Evolutionary conservation across 805 yeast species (phyloP), one percentile per base, ranked within the genome.

Genomic region (Jamesozyma spencerorum): DNA sequence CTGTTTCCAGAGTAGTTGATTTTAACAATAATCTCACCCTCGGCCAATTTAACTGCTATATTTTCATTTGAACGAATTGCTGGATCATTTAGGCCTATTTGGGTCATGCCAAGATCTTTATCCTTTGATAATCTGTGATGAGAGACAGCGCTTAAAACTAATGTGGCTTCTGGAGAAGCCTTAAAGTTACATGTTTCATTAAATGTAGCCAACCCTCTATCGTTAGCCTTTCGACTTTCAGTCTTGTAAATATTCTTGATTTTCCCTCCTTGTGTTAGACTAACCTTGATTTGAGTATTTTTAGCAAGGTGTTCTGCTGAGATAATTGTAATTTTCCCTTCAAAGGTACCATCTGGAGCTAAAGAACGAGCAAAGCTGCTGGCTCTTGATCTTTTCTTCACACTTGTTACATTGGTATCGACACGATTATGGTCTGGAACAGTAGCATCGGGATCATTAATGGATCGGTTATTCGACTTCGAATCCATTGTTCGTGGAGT

Each of bases 61-160:
- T 58, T 58, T 10, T 60, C 62, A 14, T 51, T 55, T 22, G 50
- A 51, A 34, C 50, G 55, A 5, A 62, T 50, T 32, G 57, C 59
- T 3, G 63, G 57, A 31, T 79, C 79, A 31, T 63, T 53, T 46
- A 84, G 63, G 11, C 64, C 60, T 24, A 85, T 51, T 30, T 74
- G 66, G 7, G 77, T 77, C 36, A 68, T 68, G 11, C 82, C 94
- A 31, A 86, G 41, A 42, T 75, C 83, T 20, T 67, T 65, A 49
- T 75, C 80, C 54, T 81, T 79, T 30, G 94, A 87, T 50, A 88
- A 71, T 2, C 77, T 72, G 57, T 84, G 92, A 53, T 75, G 82
- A 27, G 79, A 76, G 32, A 75, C 68, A 20, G 85, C 74, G 31
- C 70, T 68, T 53, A 90, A 74, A 2, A 75, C 64, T 32, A 88